Percentiles rank a stretch among this genome's conserved stretches.
These are phyloP conservation scores for Fusarium camptoceras DNA, from an alignment of 2,329 filamentous ascomycete species.

Conservation along the genomic window DNA sequence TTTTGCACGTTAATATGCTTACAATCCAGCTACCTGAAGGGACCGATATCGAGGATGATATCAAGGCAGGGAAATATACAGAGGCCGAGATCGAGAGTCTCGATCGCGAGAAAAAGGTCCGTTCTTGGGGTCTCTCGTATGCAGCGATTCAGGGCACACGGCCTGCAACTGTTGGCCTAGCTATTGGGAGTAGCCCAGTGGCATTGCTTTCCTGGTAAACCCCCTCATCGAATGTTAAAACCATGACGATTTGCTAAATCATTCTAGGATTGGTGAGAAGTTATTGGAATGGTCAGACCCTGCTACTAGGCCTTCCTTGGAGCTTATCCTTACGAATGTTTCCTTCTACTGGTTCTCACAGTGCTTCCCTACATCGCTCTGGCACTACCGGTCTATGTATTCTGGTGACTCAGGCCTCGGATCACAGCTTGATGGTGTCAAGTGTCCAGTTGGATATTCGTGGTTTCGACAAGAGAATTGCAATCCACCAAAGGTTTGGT, in stretches of 20 bases:
- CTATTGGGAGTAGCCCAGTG: too few species aligned
- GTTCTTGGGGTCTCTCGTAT: not conserved
- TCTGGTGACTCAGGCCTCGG: too few species aligned
- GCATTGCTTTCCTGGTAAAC: too few species aligned
- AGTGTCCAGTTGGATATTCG: too few species aligned
- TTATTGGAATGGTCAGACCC: accelerated
- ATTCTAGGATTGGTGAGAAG: too few species aligned
- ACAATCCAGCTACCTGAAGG: not conserved
- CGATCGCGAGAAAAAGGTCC: accelerated
- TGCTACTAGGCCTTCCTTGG: too few species aligned
- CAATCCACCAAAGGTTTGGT: too few species aligned
- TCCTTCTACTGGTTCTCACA: not conserved
- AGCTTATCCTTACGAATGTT: not conserved
- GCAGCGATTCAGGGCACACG: too few species aligned
- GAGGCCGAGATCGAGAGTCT: not conserved
- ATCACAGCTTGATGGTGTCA: too few species aligned
- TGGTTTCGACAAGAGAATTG: too few species aligned
- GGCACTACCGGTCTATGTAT: not conserved
- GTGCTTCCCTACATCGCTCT: not conserved
- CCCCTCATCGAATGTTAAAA: accelerated
- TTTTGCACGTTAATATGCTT: not conserved
- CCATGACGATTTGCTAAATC: accelerated
- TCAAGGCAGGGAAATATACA: not conserved
- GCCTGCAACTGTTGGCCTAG: too few species aligned
- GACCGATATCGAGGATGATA: not conserved